Base-by-base conservation (phyloP, 2,329 filamentous ascomycete genomes). In the Colletotrichum lentis region DNA sequence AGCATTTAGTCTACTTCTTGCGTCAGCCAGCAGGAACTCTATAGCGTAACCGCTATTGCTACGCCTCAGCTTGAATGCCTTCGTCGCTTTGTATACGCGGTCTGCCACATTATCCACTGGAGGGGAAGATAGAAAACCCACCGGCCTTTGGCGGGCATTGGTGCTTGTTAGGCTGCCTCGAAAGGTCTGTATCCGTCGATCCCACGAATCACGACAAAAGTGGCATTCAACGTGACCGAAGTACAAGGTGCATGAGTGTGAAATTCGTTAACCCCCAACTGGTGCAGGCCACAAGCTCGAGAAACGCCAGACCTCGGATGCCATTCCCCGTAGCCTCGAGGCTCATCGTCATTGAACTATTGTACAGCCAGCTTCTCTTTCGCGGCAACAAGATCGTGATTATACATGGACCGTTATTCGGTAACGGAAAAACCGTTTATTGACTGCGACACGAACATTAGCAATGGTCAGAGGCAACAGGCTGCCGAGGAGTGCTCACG, bases 401-500 rank as follows among this genome's bases (percentile, higher is more conserved):
- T 44, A 39, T 69, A 69, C 67, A 69, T 69, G 59, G 44, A 18
- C 46, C 64, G 43, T 62, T 54, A 37, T 65, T 53, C 37, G 65
- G 52, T 37, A 37, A 43, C 55, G 58, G 43, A 63, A 41, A n/a
- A 35, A 24, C 24, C 27, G 16, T 54, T 70, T 56, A 71, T 63
- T 70, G 68, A 47, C 69, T 71, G 41, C 39, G n/a, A 18, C 8
- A 27, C 10, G 18, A 35, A 52, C 11, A 24, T 54, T n/a, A 54
- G 47, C 46, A 18, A 18, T 5, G 14, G 20, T 46, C 8, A 24
- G 22, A 18, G 18, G 50, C n/a, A 54, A 31, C 20, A 31, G 18
- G 59, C 8, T 52, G 3, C 18, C 3, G 31, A 43, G 10, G 46
- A 22, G 14, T 8, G 76, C 84, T 79, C 80, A 88, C 86, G 88